A percentile compares a stretch with the other conserved stretches of the same genome.
Conservation (phyloP, 345 rosid genomes). For the Geranium rotundifolium region DNA sequence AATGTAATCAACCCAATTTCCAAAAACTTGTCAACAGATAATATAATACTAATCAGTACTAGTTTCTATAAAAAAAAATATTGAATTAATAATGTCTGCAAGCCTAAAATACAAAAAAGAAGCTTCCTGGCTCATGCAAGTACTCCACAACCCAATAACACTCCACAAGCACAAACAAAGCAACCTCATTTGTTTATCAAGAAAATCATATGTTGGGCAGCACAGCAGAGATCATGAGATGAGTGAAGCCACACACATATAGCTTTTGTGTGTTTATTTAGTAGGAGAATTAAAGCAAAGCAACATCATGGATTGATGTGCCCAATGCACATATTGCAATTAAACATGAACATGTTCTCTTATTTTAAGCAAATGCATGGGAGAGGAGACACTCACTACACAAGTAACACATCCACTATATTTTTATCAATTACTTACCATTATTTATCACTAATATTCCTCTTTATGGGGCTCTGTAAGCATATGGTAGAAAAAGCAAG, state of each 20-base stretch:
- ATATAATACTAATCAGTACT: too few species aligned
- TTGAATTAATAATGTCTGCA: too few species aligned
- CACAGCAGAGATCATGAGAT: neutral
- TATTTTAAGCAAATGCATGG: too few species aligned
- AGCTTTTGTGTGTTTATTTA: neutral
- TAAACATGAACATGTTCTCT: too few species aligned
- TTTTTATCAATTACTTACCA: neutral
- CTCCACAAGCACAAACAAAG: neutral
- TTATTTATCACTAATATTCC: constrained; percentile 8
- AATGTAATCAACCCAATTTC: neutral
- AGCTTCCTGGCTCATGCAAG: neutral
- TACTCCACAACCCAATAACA: neutral
- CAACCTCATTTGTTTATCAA: neutral
- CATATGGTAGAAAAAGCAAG: neutral
- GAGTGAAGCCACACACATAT: neutral
- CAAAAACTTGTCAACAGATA: neutral
- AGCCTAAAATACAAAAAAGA: neutral
- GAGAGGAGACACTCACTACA: too few species aligned
- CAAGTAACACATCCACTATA: too few species aligned
- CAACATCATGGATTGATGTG: constrained; percentile 14
- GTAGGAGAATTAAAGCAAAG: constrained; percentile 6
- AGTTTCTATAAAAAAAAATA: too few species aligned
- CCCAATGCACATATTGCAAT: constrained; percentile 18
- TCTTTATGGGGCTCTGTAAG: constrained; percentile 24
- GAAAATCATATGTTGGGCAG: neutral